Conservation (phyloP, 2,329 filamentous ascomycete species). For the Botrytis medusae region DNA sequence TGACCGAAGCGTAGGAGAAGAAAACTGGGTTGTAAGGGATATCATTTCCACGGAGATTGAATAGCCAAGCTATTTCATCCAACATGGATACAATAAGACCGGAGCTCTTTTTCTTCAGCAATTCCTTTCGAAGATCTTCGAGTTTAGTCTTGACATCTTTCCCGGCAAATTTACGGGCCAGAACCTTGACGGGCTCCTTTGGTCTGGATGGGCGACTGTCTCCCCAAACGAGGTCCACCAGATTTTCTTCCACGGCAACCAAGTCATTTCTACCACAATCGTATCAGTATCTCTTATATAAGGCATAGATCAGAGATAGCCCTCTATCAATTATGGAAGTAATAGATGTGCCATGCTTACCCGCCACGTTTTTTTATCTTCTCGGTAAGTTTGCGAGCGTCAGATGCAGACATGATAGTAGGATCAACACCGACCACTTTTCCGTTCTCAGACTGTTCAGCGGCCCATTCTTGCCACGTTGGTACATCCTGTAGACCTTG, state of each 20-base stretch:
- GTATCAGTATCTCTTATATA: constrained; percentile 7
- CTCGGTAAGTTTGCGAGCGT: constrained; percentile 74
- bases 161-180: constrained; percentile 72
- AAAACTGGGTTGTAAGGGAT: constrained; percentile 98
- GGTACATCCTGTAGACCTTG: constrained; percentile 91
- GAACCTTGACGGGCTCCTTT: constrained; percentile 70
- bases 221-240: constrained; percentile 91
- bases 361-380: constrained; percentile 87
- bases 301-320: not conserved
- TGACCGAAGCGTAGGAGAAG: constrained; percentile 92
- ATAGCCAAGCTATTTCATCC: constrained; percentile 97
- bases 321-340: not conserved
- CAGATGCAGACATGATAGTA: constrained; percentile 73
- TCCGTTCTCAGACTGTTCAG: constrained; percentile 80
- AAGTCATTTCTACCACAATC: constrained; percentile 49
- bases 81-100: constrained; percentile 93
- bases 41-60: constrained; percentile 91
- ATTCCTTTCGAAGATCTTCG: constrained; percentile 80
- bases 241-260: constrained; percentile 73
- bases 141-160: constrained; percentile 83
- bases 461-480: constrained; percentile 96
- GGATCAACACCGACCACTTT: constrained; percentile 92
- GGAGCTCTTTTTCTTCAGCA: constrained; percentile 83
- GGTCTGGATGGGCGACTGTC: constrained; percentile 70
- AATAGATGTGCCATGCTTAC: constrained; percentile 40